Evolutionary conservation across 1,284 basidiomycete genomes (phyloP), one percentile per base, ranked within the genome.

Genomic region (Ganoderma multipileum): DNA sequence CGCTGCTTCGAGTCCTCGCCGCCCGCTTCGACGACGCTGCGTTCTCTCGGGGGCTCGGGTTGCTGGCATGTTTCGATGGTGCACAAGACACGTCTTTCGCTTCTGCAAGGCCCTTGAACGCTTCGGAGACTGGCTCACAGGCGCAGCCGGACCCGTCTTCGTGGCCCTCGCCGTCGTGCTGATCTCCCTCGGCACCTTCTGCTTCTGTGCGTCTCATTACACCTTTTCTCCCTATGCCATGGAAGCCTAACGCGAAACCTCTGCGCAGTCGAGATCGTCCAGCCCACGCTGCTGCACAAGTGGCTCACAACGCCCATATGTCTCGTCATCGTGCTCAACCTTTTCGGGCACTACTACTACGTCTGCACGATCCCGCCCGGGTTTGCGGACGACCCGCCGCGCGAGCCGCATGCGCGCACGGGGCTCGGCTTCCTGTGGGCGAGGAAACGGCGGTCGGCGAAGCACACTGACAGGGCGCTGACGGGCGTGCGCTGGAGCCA

Each of bases 121-220:
- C 59, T 81, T 83, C 59, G 95, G 89, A 5, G 95, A 98, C 80
- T 85, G 86, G 76, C 73, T 97, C 52, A 98, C 95, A 0, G 95
- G 96, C 68, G 91, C 92, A 63, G 96, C 95, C 18, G 97, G 97
- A 0, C 96, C 96, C 0, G 87, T 93, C 74, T 99, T 99, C 79
- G 88, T 99, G 63, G 86, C 81, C 0, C 82, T 96, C 30, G 96
- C 95, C 18, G 84, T 91, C 72, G 73, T 89, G 7, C 85, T 99
- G 55, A 89, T 97, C 47, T 80, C 84, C 3, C 77, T 85, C 0
- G 95, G 95, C 30, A 84, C 88, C 0, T 74, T 95, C 70, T 91
- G 89, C 70, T 99, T 98, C 79, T 96, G 95, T 97, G 75, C n/a
- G 4, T 18, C 33, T 33, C 30, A 12, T 12, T 50, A 18, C 20